Evolutionary conservation across 2,329 filamentous ascomycete species (phyloP), one percentile per base, ranked within the genome.

Genomic region (Ascochyta viciae-villosae): DNA sequence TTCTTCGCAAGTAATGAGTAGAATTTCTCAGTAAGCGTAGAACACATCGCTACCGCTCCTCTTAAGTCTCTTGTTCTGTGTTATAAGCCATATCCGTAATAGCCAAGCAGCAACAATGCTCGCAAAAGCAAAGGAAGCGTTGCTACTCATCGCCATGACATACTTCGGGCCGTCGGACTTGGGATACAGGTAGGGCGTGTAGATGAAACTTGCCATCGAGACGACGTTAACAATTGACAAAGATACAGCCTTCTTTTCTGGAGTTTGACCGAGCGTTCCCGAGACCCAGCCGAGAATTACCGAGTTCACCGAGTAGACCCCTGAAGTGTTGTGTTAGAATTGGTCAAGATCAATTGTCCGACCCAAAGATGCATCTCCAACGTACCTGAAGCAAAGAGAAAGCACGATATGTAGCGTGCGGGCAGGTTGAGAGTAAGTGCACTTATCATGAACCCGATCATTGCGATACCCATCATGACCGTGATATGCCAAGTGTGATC

Each of bases 221-320:
- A 76, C 67, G 1, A 76, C 71, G 46, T 80, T 80, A n/a, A 78
- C 77, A 42, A 79, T 75, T 0, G 76, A 76, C 16, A 79, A 64
- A 4, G 72, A 66, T 3, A 76, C 76, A 16, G 78, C 77, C 44
- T 78, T 77, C 64, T 80, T 81, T 57, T 79, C 77, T 4, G 73
- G 63, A 1, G 77, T 78, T 42, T 79, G 75, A 3, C 75, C 76
- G 7, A 78, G 67, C 1, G 76, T 78, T 2, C 73, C 72, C 1
- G 75, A 75, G 1, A 76, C 75, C 77, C 78, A 80, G 15, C 75
- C 74, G 1, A 80, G 70, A 9, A 78, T 64, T 2, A 71, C 62
- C 0, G 62, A 66, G 33, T 68, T 71, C 16, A 71, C 67, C 2
- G 59, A 59, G 34, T 69, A 69, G 1, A 61, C 61, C 6, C 63